Base-by-base conservation (phyloP, 768 basidiomycete species). In the Lentinula raphanica region DNA sequence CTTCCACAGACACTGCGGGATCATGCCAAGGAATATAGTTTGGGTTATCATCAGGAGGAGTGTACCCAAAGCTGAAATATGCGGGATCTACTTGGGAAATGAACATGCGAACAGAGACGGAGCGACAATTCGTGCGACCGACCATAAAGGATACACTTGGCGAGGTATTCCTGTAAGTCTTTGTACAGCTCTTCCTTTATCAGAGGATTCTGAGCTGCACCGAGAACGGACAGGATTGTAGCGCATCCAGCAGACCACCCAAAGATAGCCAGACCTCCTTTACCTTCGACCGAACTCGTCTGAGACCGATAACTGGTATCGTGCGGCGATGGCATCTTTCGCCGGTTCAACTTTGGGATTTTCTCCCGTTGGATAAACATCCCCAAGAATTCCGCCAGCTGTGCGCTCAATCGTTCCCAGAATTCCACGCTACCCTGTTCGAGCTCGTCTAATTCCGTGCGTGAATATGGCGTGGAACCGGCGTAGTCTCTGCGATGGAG, bases 401-500 rank as follows among this genome's bases (percentile, higher is more conserved):
- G 63, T 23, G 63, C n/a, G 6, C 59, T 64, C 1, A 59, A 51
- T 5, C 63, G 56, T 7, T 66, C 57, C 39, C 65, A 50, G 28
- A 64, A 61, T 3, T 35, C 39, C 36, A 49, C 54, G 7, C 56
- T 38, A 13, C 64, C 67, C 8, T 49, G 40, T 8, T 36, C 25
- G 9, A 69, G 54, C 7, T 64, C 63, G 2, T 59, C 61, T 3
- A 67, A 38, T 28, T 68, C 68, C 11, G 38, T 50, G 42, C 64
- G 56, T 19, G 62, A 60, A 54, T 66, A 68, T 35, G 56, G 49
- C 2, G 68, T 64, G 3, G 66, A 63, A 5, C 65, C 66, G 12
- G 58, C 40, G 49, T 69, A 69, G 32, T 64, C 64, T 46, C 68
- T 51, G 2, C 68, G 62, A 54, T 68, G 67, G 13, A 62, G 49